These are phyloP conservation scores for Rhododendron griersonianum DNA, from an alignment of 148 eudicot genomes.

Conservation along the genomic window DNA sequence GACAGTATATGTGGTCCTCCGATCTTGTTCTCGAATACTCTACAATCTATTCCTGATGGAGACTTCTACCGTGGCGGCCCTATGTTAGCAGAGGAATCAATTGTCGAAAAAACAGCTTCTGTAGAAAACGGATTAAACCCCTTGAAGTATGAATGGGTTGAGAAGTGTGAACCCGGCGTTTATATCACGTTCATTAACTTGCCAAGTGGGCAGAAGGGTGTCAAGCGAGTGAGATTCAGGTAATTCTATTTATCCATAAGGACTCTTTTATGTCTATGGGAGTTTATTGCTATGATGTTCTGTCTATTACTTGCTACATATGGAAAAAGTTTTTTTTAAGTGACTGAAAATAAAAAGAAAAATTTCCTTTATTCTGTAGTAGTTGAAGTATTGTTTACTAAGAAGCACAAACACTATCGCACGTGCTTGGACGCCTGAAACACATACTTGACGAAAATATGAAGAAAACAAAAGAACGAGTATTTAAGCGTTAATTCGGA, in stretches of 20 bases:
- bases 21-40: conserved; percentile 14
- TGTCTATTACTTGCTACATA: too few species aligned
- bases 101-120: neutral
- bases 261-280: neutral
- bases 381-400: neutral
- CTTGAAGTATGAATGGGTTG: conserved; percentile 28
- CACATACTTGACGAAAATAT: neutral
- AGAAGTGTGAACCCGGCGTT: conserved; percentile 36
- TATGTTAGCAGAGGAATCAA: conserved; percentile 11
- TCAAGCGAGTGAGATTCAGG: conserved; percentile 42
- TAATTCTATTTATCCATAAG: neutral
- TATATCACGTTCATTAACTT: conserved; percentile 24
- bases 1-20: conserved; percentile 20
- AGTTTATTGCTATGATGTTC: neutral
- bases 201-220: conserved; percentile 27
- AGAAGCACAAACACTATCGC: neutral
- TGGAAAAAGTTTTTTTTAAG: neutral
- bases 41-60: conserved; percentile 4
- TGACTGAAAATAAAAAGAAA: neutral
- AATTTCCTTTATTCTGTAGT: neutral
- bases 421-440: neutral
- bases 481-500: neutral
- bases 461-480: neutral
- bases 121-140: conserved; percentile 10
- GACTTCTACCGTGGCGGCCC: neutral